Percentiles rank a stretch among this genome's conserved stretches.
phyloP scores from a whole-genome alignment of 2,329 filamentous ascomycete species.

The Fusarium xylarioides region DNA sequence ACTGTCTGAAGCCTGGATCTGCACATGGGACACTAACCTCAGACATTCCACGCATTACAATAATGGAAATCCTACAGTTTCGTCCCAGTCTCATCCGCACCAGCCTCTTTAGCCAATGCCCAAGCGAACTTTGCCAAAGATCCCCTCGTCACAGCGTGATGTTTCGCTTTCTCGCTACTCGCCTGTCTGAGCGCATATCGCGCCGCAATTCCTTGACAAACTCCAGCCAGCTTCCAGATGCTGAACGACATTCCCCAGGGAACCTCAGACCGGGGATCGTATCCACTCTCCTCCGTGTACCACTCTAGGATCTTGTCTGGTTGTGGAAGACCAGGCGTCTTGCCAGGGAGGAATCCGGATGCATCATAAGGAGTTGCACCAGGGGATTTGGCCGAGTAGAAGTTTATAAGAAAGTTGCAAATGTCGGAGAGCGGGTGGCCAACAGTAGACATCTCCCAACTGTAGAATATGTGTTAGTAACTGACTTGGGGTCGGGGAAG shows the following conservation, averaged over 20 bases:
- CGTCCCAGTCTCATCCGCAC: conserved; percentile 35
- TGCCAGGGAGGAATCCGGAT: conserved; percentile 67
- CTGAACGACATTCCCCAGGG: conserved; percentile 70
- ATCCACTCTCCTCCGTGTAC: conserved; percentile 66
- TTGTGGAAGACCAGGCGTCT: conserved; percentile 69
- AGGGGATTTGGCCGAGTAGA: conserved; percentile 48
- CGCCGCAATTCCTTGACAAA: conserved; percentile 90
- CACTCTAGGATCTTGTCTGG: conserved; percentile 53
- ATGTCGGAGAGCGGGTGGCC: conserved; percentile 96
- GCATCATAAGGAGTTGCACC: conserved; percentile 42
- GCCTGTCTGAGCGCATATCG: conserved; percentile 86
- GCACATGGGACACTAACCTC: not conserved
- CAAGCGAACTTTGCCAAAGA: conserved; percentile 83
- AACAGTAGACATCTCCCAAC: conserved; percentile 97
- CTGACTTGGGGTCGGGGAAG: not conserved
- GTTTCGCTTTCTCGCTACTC: conserved; percentile 81
- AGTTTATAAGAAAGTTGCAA: conserved; percentile 72
- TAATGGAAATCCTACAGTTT: conserved; percentile 40
- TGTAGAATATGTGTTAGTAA: conserved; percentile 41
- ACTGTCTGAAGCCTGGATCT: not conserved
- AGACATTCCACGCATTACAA: not conserved
- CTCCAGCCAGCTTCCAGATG: conserved; percentile 68
- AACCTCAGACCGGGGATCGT: conserved; percentile 71
- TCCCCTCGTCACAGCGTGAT: conserved; percentile 74
- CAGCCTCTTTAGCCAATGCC: conserved; percentile 68